Evolutionary conservation across 2,329 filamentous ascomycete species (phyloP), one percentile per base, ranked within the genome.

Genomic region (Thermothelomyces thermophilus): DNA sequence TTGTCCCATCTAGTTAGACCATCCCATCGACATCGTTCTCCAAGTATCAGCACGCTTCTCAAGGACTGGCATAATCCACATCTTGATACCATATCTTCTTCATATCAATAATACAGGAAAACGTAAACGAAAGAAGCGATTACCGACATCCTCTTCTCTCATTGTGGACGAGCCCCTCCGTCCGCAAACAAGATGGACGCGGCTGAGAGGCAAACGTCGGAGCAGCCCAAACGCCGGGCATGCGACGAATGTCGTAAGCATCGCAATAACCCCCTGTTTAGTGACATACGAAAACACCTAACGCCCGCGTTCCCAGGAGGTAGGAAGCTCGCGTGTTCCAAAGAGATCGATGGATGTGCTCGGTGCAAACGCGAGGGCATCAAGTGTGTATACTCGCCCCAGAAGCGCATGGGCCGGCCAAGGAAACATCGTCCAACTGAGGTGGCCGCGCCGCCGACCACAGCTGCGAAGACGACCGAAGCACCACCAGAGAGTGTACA

Each of bases 191-290:
- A 6, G 33, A 54, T 52, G 50, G 50, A 54, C 3, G 24, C 20
- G 19, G 35, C 31, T 30, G 41, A 10, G 10, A 52, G 39, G 33
- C 46, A 43, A 22, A 17, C 35, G 13, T 16, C 45, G n/a, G 56
- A 56, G 5, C 53, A 53, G 48, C 65, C 52, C 53, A 83, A 80
- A 61, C 79, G 77, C 55, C 73, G 79, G 41, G 80, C 81, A 53
- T 85, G 82, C 64, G 82, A 85, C 64, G 80, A 83, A 64, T 85
- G 82, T 66, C 74, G 82, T 84, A 73, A 66, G 79, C 34, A 44
- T 35, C 31, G 31, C 34, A 6, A 10, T 22, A 11, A 17, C 5
- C 35, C 13, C 1, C 17, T 17, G 14, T 14, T 11, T 30, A 28
- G 14, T 55, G 50, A 56, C 36, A 56, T 56, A 17, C 20, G 9